phyloP scores from a whole-genome alignment of 2,329 filamentous ascomycete genomes.

The Arthroderma sp. region DNA sequence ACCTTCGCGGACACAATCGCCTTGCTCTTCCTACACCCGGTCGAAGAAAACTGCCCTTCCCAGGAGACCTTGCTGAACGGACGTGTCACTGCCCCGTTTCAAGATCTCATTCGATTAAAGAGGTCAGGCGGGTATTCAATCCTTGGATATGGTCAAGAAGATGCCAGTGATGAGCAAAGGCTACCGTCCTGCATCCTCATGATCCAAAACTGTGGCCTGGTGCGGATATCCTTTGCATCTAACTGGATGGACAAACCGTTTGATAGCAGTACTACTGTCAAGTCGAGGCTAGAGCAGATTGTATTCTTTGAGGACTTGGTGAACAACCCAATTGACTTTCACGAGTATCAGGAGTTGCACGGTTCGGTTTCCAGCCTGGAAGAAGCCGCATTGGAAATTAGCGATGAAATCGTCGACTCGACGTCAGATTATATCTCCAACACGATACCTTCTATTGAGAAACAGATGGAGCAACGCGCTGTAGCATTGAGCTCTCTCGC shows the following conservation, averaged over 20 bases:
- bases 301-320: slow-evolving; percentile 78
- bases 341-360: slow-evolving; percentile 49
- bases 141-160: slow-evolving; percentile 38
- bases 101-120: slow-evolving; percentile 75
- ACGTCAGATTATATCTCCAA: slow-evolving; percentile 60
- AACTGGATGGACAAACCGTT: neutral
- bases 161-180: slow-evolving; percentile 25
- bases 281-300: slow-evolving; percentile 83
- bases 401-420: slow-evolving; percentile 68
- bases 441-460: slow-evolving; percentile 62
- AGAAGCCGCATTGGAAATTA: slow-evolving; percentile 63
- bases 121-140: slow-evolving; percentile 36
- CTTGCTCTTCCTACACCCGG: slow-evolving; percentile 57
- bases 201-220: slow-evolving; percentile 44
- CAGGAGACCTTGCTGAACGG: slow-evolving; percentile 60
- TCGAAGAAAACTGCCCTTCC: slow-evolving; percentile 58
- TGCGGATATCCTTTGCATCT: slow-evolving; percentile 35
- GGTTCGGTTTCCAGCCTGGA: slow-evolving; percentile 61
- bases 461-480: slow-evolving; percentile 62
- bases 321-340: slow-evolving; percentile 79
- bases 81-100: slow-evolving; percentile 54
- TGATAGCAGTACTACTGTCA: slow-evolving; percentile 53
- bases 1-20: slow-evolving; percentile 68
- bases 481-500: slow-evolving; percentile 65
- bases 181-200: slow-evolving; percentile 38